phyloP scores from a whole-genome alignment of 78 protist species.

The Dictyostelium capitatum region DNA sequence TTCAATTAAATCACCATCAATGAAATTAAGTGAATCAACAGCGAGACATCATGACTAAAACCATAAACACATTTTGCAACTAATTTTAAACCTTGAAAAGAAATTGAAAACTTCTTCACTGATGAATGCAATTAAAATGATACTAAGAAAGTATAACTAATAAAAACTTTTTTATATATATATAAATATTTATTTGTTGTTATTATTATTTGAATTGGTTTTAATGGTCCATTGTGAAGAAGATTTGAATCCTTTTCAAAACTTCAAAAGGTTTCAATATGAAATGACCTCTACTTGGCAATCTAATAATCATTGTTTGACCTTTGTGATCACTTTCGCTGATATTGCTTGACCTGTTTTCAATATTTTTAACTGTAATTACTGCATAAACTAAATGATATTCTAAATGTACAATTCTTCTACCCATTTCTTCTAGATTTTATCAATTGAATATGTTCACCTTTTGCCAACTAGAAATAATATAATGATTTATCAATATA shows the following conservation, averaged over 20 bases:
- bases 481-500: slow-evolving; percentile 61
- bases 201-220: no score
- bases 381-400: slow-evolving; percentile 39
- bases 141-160: slow-evolving; percentile 72
- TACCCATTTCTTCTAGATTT: slow-evolving; percentile 88
- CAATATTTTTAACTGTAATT: not conserved
- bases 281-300: slow-evolving; percentile 89
- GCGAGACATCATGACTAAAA: slow-evolving; percentile 82
- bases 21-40: slow-evolving; percentile 40
- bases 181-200: no score
- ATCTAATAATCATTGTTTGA: slow-evolving; percentile 73
- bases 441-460: slow-evolving; percentile 89
- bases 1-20: slow-evolving; percentile 96
- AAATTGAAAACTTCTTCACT: slow-evolving; percentile 69
- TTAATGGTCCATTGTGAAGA: no score
- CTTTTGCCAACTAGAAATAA: slow-evolving; percentile 89
- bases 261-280: slow-evolving; percentile 93
- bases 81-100: slow-evolving; percentile 28
- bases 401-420: slow-evolving; percentile 82
- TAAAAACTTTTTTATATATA: no score
- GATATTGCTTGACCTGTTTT: no score
- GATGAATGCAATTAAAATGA: slow-evolving; percentile 89
- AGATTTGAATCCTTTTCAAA: no score
- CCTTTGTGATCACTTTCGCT: slow-evolving; percentile 83
- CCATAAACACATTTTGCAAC: slow-evolving; percentile 91